phyloP scores from a whole-genome alignment of 805 yeast genomes.

The Candida chilensis region DNA sequence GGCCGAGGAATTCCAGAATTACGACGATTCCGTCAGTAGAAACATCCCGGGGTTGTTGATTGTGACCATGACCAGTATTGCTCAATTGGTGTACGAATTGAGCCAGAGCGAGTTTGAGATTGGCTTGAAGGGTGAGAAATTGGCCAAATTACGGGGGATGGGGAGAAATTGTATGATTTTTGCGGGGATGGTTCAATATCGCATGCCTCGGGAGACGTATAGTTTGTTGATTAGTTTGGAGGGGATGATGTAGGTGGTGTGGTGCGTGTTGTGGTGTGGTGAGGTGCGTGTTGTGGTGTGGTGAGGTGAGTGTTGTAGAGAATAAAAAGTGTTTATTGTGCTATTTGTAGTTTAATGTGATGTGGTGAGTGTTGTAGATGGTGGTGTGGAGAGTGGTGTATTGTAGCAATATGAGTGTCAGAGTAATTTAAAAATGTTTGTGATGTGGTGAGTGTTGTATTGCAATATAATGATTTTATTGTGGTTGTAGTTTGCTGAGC shows the following conservation, averaged over 20 bases:
- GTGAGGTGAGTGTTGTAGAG: too few species aligned
- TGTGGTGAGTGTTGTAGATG: too few species aligned
- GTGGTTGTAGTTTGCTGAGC: too few species aligned
- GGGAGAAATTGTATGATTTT: constrained; percentile 88
- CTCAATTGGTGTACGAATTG: constrained; percentile 42
- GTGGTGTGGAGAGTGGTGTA: too few species aligned
- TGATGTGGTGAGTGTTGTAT: too few species aligned
- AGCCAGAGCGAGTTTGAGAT: constrained; percentile 32
- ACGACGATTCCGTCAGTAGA: constrained; percentile 66
- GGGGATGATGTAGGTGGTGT: constrained; percentile 19
- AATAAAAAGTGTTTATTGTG: too few species aligned
- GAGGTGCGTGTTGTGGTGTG: too few species aligned
- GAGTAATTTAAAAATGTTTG: too few species aligned
- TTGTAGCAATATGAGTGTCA: too few species aligned
- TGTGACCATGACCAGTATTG: constrained; percentile 72
- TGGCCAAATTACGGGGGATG: constrained; percentile 43
- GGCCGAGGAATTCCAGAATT: constrained; percentile 57
- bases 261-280: too few species aligned
- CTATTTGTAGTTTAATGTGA: too few species aligned
- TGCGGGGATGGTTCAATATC: constrained; percentile 91
- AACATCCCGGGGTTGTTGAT: constrained; percentile 75
- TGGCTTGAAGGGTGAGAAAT: constrained; percentile 42
- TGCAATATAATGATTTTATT: too few species aligned
- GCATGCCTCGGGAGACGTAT: constrained; percentile 83
- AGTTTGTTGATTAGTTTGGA: constrained; percentile 62